phyloP scores from a whole-genome alignment of 1,284 basidiomycete species.

The Pterula multifida region DNA sequence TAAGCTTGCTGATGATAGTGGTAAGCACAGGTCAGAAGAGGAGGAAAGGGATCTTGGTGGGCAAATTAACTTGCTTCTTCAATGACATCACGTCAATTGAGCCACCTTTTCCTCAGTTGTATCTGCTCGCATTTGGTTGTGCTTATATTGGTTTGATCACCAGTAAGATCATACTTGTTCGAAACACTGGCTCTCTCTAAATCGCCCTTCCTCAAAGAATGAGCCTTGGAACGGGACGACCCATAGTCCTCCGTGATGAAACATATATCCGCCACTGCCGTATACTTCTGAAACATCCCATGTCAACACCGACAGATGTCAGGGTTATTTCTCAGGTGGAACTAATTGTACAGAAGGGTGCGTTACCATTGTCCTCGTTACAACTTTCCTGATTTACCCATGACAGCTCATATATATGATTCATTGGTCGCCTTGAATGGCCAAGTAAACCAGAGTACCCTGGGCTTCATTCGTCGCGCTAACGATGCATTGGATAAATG shows the following conservation, averaged over 20 bases:
- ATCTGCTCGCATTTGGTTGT: slow-evolving; percentile 87
- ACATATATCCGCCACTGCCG: slow-evolving; percentile 78
- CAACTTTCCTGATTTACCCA: too few relatives aligned
- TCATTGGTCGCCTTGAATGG: slow-evolving; percentile 79
- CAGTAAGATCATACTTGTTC: slow-evolving; percentile 39
- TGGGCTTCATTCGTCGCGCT: slow-evolving; percentile 78
- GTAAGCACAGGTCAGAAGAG: slow-evolving; percentile 59
- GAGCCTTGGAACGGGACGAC: slow-evolving; percentile 83
- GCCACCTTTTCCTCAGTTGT: slow-evolving; percentile 43
- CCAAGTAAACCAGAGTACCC: slow-evolving; percentile 73
- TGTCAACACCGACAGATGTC: slow-evolving; percentile 83
- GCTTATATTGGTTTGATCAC: slow-evolving; percentile 88
- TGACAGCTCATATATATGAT: slow-evolving; percentile 77
- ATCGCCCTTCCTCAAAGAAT: slow-evolving; percentile 40
- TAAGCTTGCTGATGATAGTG: slow-evolving; percentile 69
- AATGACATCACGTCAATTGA: slow-evolving; percentile 9
- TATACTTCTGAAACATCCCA: slow-evolving; percentile 67
- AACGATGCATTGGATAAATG: slow-evolving; percentile 80
- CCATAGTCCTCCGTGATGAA: slow-evolving; percentile 82
- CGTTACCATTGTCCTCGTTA: slow-evolving; percentile 12
- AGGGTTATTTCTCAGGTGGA: slow-evolving; percentile 81
- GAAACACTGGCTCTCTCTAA: slow-evolving; percentile 9
- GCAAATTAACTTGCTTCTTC: slow-evolving; percentile 11
- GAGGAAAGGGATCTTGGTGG: slow-evolving; percentile 81
- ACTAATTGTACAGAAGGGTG: slow-evolving; percentile 84